Evolutionary conservation across 1,284 basidiomycete species (phyloP), one percentile per base, ranked within the genome.

Genomic region (Irpex lacteus): DNA sequence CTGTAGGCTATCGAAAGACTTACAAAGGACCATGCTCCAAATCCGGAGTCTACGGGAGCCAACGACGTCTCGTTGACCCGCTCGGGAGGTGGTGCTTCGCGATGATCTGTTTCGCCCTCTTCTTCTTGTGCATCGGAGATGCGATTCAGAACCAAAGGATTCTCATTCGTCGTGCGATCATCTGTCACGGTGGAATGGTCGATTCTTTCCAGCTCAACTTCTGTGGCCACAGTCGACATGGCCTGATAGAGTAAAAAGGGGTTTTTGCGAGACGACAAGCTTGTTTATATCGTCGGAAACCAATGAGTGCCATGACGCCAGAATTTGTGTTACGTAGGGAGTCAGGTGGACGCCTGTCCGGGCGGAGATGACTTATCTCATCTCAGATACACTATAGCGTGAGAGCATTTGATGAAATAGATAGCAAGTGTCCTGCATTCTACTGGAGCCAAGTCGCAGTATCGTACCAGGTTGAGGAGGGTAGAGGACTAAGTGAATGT

Each of bases 1-100:
- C n/a, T 34, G 32, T 6, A 34, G 11, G n/a, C 21, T 37, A 5
- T 2, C 11, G n/a, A 57, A 5, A 19, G 1, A 66, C 65, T 50
- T 64, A 77, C 76, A 63, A 74, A 77, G 26, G 74, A 73, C 75
- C 74, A 77, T 9, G 76, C 76, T 37, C 70, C 68, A 52, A 73
- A 70, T 18, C 75, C 75, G 56, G 63, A 56, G 64, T 77, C 76
- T 5, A 76, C 71, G 9, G 76, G 75, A 7, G 75, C 70, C 9
- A 76, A 64, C 3, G 68, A 65, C 2, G 62, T 65, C 58, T 70
- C 69, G 59, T 73, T 73, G 52, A 47, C n/a, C 4, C n/a, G 44
- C 44, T 47, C 13, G 44, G 44, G 44, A 47, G 44, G n/a, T 47
- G 44, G n/a, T 5, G 15, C 44, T 13, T 47, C 44, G 7, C n/a